Base-by-base conservation (phyloP, 306 rosid genomes). In the Sicyos edulis region DNA sequence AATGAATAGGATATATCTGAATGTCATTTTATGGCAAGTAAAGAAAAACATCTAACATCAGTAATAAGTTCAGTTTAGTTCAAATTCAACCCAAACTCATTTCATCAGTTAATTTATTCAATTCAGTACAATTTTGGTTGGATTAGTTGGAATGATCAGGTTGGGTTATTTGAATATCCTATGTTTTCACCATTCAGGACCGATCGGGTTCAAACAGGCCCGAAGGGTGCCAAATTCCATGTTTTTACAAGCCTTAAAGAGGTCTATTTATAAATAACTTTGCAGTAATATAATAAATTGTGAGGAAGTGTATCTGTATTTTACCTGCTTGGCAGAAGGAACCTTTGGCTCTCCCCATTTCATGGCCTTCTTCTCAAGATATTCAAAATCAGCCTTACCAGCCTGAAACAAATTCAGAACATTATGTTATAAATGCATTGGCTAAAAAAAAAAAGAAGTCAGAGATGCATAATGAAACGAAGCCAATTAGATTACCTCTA, bases 251-350 rank as follows among this genome's bases (percentile, higher is more conserved):
- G 21, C 11, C 22, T 54, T n/a, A 54, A 54, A 34, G 40, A 37
- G 13, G 53, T 19, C 20, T 24, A 1, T 11, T 37, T 22, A 24
- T 10, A 11, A 72, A 34, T 52, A 10, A 50, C 11, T 37, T 49
- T 15, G 32, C 42, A 20, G 45, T 52, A 70, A 55, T 10, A n/a
- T n/a, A n/a, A n/a, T n/a, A n/a, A n/a, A n/a, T n/a, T n/a, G n/a
- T n/a, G n/a, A n/a, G n/a, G 10, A 15, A 7, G 44, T 22, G 45
- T 32, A 32, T 60, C 11, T 29, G 2, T 29, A 4, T 40, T 40
- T 76, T 87, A 93, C 99, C 99, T 91, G 99, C 79, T 93, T 93
- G 5, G 89, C 96, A 42, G 97, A 93, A 81, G 96, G 82, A 81
- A 93, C 96, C 77, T 79, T 85, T 2, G 88, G 97, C 72, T 91